These are phyloP conservation scores for Candida gigantensis DNA, from an alignment of 1,139 yeast genomes.

Conservation along the genomic window DNA sequence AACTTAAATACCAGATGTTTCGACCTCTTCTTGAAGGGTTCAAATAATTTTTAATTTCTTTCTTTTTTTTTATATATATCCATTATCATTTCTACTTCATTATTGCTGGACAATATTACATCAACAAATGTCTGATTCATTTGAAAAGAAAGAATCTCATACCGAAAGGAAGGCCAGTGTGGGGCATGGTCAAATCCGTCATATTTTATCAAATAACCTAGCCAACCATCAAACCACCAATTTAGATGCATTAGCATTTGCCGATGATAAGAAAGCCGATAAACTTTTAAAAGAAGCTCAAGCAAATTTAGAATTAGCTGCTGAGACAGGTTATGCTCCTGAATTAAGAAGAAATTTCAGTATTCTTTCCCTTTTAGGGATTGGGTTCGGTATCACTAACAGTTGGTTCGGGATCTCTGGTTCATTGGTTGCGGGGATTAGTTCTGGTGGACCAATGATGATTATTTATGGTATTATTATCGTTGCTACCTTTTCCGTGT, in stretches of 20 bases:
- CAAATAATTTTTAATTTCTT: too few relatives aligned
- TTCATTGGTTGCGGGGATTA: conserved; percentile 49
- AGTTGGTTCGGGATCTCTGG: conserved; percentile 59
- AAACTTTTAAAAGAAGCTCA: conserved; percentile 30
- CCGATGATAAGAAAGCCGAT: conserved; percentile 20
- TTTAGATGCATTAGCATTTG: conserved; percentile 26
- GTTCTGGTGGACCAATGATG: conserved; percentile 68
- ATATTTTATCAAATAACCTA: conserved; percentile 17
- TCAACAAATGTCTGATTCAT: conserved; percentile 9
- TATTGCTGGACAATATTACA: not conserved
- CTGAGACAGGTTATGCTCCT: conserved; percentile 38
- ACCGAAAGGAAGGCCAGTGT: conserved; percentile 20
- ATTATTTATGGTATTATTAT: conserved; percentile 67
- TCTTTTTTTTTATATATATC: not conserved
- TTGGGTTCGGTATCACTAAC: conserved; percentile 63
- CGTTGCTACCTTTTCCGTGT: conserved; percentile 47
- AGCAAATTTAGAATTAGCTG: conserved; percentile 31
- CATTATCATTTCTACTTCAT: not conserved
- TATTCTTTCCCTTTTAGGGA: conserved; percentile 57
- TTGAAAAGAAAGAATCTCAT: conserved; percentile 10
- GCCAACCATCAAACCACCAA: conserved; percentile 8
- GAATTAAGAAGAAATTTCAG: conserved; percentile 51
- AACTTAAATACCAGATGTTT: not conserved
- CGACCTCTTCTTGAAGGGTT: too few relatives aligned
- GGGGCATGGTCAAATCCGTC: conserved; percentile 22